These are phyloP conservation scores for Aspergillus cavernicola DNA, from an alignment of 495 filamentous ascomycete genomes.

Conservation along the genomic window DNA sequence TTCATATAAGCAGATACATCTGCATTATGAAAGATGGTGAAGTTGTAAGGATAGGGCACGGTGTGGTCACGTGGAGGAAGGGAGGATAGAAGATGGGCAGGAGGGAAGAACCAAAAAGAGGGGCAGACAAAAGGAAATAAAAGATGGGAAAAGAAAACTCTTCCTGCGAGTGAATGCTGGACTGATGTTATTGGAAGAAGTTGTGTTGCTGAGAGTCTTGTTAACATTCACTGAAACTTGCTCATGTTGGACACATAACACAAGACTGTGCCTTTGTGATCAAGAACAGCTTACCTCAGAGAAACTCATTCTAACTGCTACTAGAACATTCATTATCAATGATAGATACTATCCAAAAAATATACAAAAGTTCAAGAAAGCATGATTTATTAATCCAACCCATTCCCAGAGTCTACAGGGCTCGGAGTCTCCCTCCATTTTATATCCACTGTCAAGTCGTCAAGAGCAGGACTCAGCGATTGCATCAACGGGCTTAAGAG, in stretches of 20 bases:
- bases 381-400: not conserved
- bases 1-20: not conserved
- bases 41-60: slow-evolving; percentile 8
- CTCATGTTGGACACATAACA: no score
- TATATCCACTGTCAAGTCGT: not conserved
- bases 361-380: not conserved
- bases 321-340: no score
- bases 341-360: no score
- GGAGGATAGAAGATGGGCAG: not conserved
- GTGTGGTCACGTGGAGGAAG: slow-evolving; percentile 13
- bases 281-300: no score
- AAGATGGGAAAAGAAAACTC: not conserved
- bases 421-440: not conserved
- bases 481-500: slow-evolving; percentile 18
- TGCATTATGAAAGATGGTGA: not conserved
- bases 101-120: not conserved
- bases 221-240: not conserved
- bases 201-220: not conserved
- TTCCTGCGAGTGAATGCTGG: no score
- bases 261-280: no score
- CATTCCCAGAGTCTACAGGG: not conserved
- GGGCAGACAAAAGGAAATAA: not conserved
- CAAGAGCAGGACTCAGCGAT: not conserved
- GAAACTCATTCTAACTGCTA: no score
- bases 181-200: not conserved